Base-by-base conservation (phyloP, 2,329 filamentous ascomycete genomes). In the Bipolaris cookei region DNA sequence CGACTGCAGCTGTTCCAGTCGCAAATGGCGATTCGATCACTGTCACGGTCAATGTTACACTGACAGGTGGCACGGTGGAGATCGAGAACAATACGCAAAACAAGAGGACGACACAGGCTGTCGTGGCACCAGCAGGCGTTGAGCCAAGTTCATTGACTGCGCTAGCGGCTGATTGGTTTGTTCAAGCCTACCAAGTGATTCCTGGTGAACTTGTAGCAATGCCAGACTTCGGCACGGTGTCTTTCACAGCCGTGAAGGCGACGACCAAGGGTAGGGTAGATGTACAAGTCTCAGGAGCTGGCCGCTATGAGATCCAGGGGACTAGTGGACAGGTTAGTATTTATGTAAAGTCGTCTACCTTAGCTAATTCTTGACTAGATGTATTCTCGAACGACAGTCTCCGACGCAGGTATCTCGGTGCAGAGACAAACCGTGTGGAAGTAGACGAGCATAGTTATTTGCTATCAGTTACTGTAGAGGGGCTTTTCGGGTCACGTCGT, bases 51-150 rank as follows among this genome's bases (percentile, higher is more conserved):
- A 56, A 54, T 8, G 11, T 63, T 13, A 55, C 56, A 6, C 42
- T 45, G 5, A 47, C 56, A 11, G 63, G 56, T n/a, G 64, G 68
- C 3, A 62, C 61, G 5, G 67, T 71, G n/a, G 59, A 56, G 3
- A 45, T 69, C 10, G 68, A 71, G 39, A 71, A 71, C 51, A 66
- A 57, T 30, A 67, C 63, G 8, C 64, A 69, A 51, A 67, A 68
- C 34, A 66, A 53, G 44, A 64, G 38, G 23, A 58, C 56, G 4
- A 63, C 59, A 3, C 65, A 67, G 37, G 60, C 51, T 3, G 21
- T 69, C 14, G 51, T 61, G 11, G 62, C 59, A 13, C 64, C 68
- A 8, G 44, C 52, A 14, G 57, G 53, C 14, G 58, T 58, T 2
- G 59, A 64, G 34, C 57, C 64, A 35, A 42, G 32, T 1, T 6